Base-by-base conservation (phyloP, 345 rosid species). In the Toxicodendron radicans region DNA sequence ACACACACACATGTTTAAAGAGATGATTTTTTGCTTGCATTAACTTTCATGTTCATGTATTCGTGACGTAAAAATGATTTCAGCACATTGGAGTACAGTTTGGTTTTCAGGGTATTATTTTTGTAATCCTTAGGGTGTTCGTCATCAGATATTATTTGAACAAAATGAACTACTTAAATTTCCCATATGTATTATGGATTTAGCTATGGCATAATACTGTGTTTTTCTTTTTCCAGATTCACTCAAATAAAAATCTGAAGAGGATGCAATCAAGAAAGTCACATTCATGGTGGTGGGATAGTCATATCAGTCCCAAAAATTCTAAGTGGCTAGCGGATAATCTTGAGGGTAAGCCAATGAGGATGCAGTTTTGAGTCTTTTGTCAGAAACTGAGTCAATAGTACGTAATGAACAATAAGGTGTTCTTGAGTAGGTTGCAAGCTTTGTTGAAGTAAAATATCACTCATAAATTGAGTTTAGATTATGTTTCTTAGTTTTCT, bases 281-380 rank as follows among this genome's bases (percentile, higher is more conserved):
- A 48, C 85, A 93, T 73, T 87, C 92, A 24, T 93, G 94, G 96
- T 89, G 94, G 96, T 89, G 97, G 98, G 94, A 93, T 79, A 87
- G 95, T 81, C 97, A 93, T 63, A 84, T 81, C 54, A 76, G 85
- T 80, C 88, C 92, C 61, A 93, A 87, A 85, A 91, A 88, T 80
- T 88, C 95, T 7, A 88, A 84, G 79, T 91, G 98, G 97, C 95
- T 93, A 70, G 85, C 93, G 23, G 95, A 93, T 71, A 93, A 90
- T 85, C 92, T 89, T 41, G 88, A 89, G 63, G 93, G 98, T 91
- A 84, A 72, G 82, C 67, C 67, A 30, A 33, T 41, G n/a, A 17
- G 64, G 14, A 53, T 57, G 14, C 59, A 27, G 23, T 43, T 58
- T 43, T 46, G 4, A 43, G 10, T 5, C 7, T 58, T n/a, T 23